Percentiles rank a stretch among this genome's conserved stretches.
phyloP scores from a whole-genome alignment of 148 eudicot species.

The Polygonum maritimum region DNA sequence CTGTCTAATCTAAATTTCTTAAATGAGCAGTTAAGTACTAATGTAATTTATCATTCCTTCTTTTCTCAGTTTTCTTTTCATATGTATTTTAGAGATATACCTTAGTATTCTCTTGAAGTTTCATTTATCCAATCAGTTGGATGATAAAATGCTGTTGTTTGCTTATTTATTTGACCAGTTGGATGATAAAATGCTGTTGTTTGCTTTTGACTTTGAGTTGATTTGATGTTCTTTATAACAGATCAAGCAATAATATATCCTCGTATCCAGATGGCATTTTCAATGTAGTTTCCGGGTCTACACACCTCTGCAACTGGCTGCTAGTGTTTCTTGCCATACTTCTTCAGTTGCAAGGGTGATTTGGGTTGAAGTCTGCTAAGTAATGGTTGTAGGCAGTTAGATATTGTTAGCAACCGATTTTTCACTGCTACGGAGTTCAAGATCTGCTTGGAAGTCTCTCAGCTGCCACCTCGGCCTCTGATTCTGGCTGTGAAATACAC shows the following conservation, averaged over 20 bases:
- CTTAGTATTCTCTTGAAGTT: background rate
- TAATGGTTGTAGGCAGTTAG: background rate
- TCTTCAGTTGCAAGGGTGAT: slow-evolving; percentile 8
- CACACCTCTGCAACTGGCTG: slow-evolving; percentile 5
- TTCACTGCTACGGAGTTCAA: slow-evolving; percentile 17
- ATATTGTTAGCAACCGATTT: background rate
- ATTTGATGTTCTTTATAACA: background rate
- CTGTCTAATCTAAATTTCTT: background rate
- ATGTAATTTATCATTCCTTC: background rate
- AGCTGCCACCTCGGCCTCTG: slow-evolving; percentile 17
- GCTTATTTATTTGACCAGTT: background rate
- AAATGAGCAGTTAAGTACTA: background rate
- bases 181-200: background rate
- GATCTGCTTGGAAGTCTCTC: slow-evolving; percentile 15
- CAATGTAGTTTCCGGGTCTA: background rate
- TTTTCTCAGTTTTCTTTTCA: background rate
- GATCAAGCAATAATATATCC: background rate
- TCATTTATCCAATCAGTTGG: background rate
- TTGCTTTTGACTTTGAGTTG: background rate
- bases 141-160: background rate
- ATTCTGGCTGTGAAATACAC: slow-evolving; percentile 1
- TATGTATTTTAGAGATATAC: background rate
- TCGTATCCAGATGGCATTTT: background rate
- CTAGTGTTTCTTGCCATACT: background rate
- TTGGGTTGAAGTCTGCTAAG: background rate